Base-by-base conservation (phyloP, 2,329 filamentous ascomycete genomes). In the Teratosphaeria destructans region DNA sequence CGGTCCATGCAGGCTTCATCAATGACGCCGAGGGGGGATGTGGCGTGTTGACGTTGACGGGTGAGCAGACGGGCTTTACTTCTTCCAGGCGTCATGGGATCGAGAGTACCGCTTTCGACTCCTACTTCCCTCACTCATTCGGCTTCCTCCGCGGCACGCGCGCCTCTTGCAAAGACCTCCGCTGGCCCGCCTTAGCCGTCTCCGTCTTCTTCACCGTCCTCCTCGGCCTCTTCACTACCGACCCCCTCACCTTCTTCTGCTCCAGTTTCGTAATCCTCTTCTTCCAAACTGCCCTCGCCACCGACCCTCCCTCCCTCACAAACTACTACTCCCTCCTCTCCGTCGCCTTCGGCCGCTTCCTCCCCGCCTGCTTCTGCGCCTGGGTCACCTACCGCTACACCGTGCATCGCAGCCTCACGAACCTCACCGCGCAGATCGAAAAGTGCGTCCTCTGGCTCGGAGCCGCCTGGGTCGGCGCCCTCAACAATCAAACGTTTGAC, bases 401-500 rank as follows among this genome's bases (percentile, higher is more conserved):
- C 58, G 82, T 94, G 10, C 80, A 84, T 4, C 86, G 89, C 54
- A 85, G 88, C 0, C 81, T 96, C 29, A 75, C 73, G 1, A 86
- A 85, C 1, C 80, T 96, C 2, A 87, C 84, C 0, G 90, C 92
- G 0, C 93, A 96, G 70, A 68, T 96, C 52, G 93, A 96, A 70
- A 96, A 95, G 78, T 89, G 90, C 0, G 75, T 97, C 2, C 79
- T 97, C 32, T 97, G 91, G 88, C 79, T 99, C 0, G 92, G 92
- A 1, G 87, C 85, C 7, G 91, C 88, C 70, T 99, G 95, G 88
- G 84, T 96, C 47, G 94, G 92, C 16, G 87, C 90, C 1, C 76
- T 99, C 65, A 93, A 93, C 69, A 97, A 97, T 75, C 95, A 96
- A 74, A 97, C 94, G 0, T 90, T 99, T 69, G 88, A 90, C 67